Conservation (phyloP, 306 rosid species). For the Trifolium repens region DNA sequence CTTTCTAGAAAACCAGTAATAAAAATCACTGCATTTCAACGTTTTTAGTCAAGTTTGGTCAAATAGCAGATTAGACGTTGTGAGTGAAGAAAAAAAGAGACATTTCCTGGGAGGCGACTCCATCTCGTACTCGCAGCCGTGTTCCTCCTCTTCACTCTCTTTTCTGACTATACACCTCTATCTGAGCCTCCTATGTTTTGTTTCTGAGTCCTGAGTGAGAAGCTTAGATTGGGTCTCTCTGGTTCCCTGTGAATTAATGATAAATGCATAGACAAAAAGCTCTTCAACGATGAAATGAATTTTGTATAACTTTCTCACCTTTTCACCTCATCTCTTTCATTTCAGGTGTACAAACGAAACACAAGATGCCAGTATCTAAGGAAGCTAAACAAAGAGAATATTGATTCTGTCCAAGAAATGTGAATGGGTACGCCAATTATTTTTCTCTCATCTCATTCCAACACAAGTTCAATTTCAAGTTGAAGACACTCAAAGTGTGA, state of each 20-base stretch:
- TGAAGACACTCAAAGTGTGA: neutral
- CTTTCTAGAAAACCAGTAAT: neutral
- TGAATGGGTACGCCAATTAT: neutral
- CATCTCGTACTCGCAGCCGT: neutral
- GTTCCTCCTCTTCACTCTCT: neutral
- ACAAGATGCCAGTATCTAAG: neutral
- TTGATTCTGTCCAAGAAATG: neutral
- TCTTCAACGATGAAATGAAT: neutral
- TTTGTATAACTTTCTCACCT: neutral
- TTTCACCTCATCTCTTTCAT: neutral
- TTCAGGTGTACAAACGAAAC: constrained; percentile 4
- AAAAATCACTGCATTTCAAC: neutral
- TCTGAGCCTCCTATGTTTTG: neutral
- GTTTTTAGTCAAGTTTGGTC: neutral
- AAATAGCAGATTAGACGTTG: neutral
- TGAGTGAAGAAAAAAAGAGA: neutral
- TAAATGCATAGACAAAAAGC: neutral
- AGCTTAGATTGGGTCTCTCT: neutral
- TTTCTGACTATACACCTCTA: neutral
- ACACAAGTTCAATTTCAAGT: neutral
- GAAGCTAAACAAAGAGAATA: neutral
- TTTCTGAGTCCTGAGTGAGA: neutral
- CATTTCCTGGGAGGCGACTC: neutral
- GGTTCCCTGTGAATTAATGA: neutral
- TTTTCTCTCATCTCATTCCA: neutral